Base-by-base conservation (phyloP, 2,329 filamentous ascomycete genomes). In the Botrytis fabae region DNA sequence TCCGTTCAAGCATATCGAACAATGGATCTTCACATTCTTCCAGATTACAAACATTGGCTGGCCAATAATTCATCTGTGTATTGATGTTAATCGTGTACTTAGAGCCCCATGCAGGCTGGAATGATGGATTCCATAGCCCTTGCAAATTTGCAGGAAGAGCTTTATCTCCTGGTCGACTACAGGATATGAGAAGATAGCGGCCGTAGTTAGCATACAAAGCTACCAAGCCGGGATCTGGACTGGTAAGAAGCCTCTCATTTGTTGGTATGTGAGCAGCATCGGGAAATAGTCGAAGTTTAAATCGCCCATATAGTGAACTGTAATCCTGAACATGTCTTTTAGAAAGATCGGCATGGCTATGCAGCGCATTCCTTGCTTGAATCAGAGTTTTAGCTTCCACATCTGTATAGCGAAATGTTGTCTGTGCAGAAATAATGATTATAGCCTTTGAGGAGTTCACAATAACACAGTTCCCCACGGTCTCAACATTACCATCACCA, bases 21-120 rank as follows among this genome's bases (percentile, higher is more conserved):
- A 85, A 72, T 1, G 84, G 83, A 5, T 77, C 66, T 60, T 84
- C 80, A 32, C 81, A 82, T 62, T 84, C 83, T 0, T 80, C 68
- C n/a, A 81, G 71, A 61, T 79, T 79, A 54, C 77, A 77, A 4
- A 77, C 65, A 64, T 81, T 79, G 18, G 79, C 78, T 0, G 79
- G 81, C 85, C 85, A 87, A 76, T 87, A 87, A 75, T 87, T 87
- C 86, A 87, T 87, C 76, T 87, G 82, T 0, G 83, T 79, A 60
- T 87, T 87, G 77, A 87, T 85, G 74, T 87, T 86, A 75, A 86
- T 84, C 0, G 85, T 87, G 72, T 83, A 86, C 74, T 85, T 86
- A 38, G 81, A 82, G 5, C 84, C 84, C 85, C 85, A 86, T 0
- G 83, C 79, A 9, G 83, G 83, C 16, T 80, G 76, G 71, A 84